Evolutionary conservation across 2,329 filamentous ascomycete genomes (phyloP), one percentile per base, ranked within the genome.

Genomic region (Paracoccidioides lutzii): DNA sequence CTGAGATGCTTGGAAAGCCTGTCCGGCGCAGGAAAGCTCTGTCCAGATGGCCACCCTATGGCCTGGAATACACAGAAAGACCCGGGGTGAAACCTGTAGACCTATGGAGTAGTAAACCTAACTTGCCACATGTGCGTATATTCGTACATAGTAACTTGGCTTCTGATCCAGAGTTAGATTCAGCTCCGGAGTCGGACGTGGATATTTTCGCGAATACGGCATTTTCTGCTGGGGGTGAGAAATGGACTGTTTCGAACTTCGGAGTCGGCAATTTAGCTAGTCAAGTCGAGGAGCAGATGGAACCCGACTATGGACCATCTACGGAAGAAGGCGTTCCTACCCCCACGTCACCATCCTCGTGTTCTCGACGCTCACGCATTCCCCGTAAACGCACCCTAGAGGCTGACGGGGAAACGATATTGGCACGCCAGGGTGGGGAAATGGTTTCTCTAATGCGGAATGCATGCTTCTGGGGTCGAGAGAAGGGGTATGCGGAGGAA

Each of bases 401-500:
- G 52, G 32, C 54, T 28, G 51, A 53, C 35, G 61, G 57, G 8
- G 51, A 58, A 37, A 68, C 65, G 0, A 63, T 75, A 9, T 62
- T 74, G 46, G 65, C 62, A 1, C 61, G 59, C 0, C 73, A 75
- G 59, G 68, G 67, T 5, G 60, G 63, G 30, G 72, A 75, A 53
- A 70, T 75, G 67, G 69, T 69, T 0, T 67, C 70, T 42, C 59
- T 69, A 8, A 69, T 75, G 71, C 70, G 66, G 4, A 61, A 67
- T 35, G 72, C 72, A 3, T 75, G 73, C 59, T 75, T 75, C 57
- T 73, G 68, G 64, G 72, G 71, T 0, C 64, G 67, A 5, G 71
- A 73, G 57, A 71, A 67, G 48, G 68, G 70, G 0, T 64, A 70
- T 55, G 70, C 64, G 1, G 68, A 74, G 59, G 60, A 67, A 22